A percentile compares a stretch with the other conserved stretches of the same genome.
Evolutionary conservation across 331 rosid genomes (phyloP).

Genomic region (Spiraea crenata): DNA sequence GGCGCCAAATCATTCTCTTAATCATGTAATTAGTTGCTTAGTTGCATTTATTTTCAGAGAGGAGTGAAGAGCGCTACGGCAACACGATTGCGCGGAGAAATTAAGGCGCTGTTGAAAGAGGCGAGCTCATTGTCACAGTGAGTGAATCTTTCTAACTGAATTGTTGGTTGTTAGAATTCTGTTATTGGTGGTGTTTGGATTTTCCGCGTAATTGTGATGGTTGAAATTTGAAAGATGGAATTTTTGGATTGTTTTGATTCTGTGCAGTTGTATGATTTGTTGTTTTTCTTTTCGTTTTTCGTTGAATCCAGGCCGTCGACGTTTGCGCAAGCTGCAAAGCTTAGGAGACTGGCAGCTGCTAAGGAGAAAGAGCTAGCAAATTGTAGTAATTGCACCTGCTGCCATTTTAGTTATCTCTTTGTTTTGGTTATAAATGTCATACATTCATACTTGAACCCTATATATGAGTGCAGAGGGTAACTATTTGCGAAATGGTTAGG

Average conservation of each 20-base stretch:
- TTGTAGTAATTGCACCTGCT: conserved; percentile 36
- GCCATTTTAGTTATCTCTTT: conserved; percentile 1
- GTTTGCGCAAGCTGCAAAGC: conserved; percentile 86
- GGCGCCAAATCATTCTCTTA: not conserved
- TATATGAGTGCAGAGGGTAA: not conserved
- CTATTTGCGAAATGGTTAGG: not conserved
- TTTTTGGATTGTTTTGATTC: not conserved
- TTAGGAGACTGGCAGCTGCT: conserved; percentile 65
- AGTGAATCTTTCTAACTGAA: conserved; percentile 20
- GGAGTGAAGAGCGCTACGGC: conserved; percentile 44
- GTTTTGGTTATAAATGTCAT: not conserved
- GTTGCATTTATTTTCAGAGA: conserved; percentile 28
- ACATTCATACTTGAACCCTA: not conserved
- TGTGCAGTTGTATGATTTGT: not conserved
- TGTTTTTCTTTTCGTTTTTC: not conserved
- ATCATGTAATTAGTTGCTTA: not conserved
- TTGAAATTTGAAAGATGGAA: not conserved
- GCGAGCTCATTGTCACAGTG: conserved; percentile 80
- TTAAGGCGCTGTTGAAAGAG: conserved; percentile 68
- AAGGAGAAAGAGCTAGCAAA: conserved; percentile 87
- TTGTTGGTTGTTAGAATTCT: not conserved
- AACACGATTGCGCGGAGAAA: conserved; percentile 54
- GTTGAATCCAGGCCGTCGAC: conserved; percentile 74
- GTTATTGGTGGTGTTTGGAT: not conserved
- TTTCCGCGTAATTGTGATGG: not conserved